Evolutionary conservation across 768 basidiomycete species (phyloP), one percentile per base, ranked within the genome.

Genomic region (Amanita molliuscula): DNA sequence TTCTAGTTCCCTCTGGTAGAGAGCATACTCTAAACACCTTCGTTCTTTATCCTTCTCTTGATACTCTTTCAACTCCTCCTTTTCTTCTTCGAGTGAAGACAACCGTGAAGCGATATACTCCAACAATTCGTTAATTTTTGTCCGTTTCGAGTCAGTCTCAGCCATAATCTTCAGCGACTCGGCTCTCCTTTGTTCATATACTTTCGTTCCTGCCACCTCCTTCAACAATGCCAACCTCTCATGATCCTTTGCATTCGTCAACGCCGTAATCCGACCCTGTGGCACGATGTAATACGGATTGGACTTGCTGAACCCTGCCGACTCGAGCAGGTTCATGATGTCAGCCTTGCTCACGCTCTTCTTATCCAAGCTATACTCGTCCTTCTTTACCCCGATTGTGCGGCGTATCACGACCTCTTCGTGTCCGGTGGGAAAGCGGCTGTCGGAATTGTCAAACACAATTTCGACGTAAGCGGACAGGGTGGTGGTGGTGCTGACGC

Each of bases 241-340:
- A 44, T 84, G 81, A 59, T 99, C 96, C 64, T 96, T 96, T 20
- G 94, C 94, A 55, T 98, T 99, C 6, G 95, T 99, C 10, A 99
- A 72, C 18, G 89, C 83, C 0, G 95, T 98, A 54, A 99, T 97
- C 89, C 95, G 73, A 47, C 96, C 96, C 72, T 99, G 96, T 2
- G 96, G 96, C 0, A 98, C 95, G 56, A 99, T 99, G 60, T 98
- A 99, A 64, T 98, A 99, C 0, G 96, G 96, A 61, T 98, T 99
- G n/a, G 86, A 86, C 61, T 91, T 88, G 68, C 88, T 92, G 71
- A 99, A 99, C 0, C 96, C 95, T 1, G 96, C 96, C 61, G 85
- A 88, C 64, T 98, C 96, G 41, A 99, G 77, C 21, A 98, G 73
- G 60, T 91, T 94, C 90, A 96, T 95, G 16, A 99, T 90, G 60